phyloP scores from a whole-genome alignment of 2,329 filamentous ascomycete species.

The Aureobasidium sp. region DNA sequence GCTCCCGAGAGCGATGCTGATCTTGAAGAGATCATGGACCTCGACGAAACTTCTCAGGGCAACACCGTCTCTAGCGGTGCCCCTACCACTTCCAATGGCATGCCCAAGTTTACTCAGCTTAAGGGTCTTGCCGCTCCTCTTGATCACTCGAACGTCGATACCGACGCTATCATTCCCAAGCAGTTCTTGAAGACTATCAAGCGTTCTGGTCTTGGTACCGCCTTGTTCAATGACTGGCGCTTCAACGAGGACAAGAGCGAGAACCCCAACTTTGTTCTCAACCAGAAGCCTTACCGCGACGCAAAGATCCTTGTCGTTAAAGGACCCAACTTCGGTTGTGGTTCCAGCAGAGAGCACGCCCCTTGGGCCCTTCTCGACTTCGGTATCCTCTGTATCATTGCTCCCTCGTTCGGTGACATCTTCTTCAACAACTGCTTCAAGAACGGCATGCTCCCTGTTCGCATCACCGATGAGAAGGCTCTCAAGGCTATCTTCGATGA shows the following conservation, averaged over 20 bases:
- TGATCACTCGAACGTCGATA: conserved; percentile 93
- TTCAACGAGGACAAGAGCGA: conserved; percentile 76
- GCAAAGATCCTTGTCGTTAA: conserved; percentile 93
- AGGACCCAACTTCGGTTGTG: conserved; percentile 96
- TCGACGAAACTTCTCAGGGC: conserved; percentile 72
- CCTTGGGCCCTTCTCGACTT: conserved; percentile 98
- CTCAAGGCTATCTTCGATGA: conserved; percentile 79
- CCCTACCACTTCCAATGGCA: conserved; percentile 63
- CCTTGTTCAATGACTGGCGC: conserved; percentile 88
- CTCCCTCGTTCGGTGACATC: conserved; percentile 89
- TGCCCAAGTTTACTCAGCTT: conserved; percentile 85
- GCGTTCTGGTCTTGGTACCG: conserved; percentile 89
- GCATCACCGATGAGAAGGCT: conserved; percentile 71
- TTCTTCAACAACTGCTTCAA: conserved; percentile 99
- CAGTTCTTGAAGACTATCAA: conserved; percentile 99
- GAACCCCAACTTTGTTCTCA: conserved; percentile 87
- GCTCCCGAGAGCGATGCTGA: conserved; percentile 68
- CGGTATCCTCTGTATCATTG: conserved; percentile 94
- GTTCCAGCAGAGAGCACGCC: conserved; percentile 92
- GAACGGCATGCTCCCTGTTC: conserved; percentile 97
- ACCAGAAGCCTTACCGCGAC: conserved; percentile 85
- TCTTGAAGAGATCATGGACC: conserved; percentile 69
- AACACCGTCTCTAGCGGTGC: conserved; percentile 63
- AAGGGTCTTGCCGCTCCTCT: conserved; percentile 91
- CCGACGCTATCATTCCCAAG: conserved; percentile 99